Percentiles rank a stretch among this genome's conserved stretches.
Evolutionary conservation across 345 rosid species (phyloP).

Genomic region (Microthlaspi erraticum): DNA sequence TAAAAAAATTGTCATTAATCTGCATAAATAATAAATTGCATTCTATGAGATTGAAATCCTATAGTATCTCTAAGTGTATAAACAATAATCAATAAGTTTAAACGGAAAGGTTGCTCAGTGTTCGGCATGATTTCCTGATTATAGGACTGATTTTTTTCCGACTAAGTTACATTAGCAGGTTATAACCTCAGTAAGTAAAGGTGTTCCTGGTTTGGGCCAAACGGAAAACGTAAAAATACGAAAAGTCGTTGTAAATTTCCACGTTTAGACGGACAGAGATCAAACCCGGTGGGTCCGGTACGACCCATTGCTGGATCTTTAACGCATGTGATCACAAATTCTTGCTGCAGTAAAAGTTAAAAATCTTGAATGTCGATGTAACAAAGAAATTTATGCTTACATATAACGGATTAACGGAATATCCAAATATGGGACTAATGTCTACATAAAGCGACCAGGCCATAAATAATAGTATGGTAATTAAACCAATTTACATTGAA

Average conservation of each 20-base stretch:
- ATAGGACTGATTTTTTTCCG: too few species aligned
- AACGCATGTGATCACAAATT: conserved; percentile 23
- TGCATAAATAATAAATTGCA: too few species aligned
- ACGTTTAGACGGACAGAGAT: conserved; percentile 29
- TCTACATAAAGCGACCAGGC: too few species aligned
- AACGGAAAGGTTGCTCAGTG: too few species aligned
- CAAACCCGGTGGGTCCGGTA: conserved; percentile 39
- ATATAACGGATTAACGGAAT: conserved; percentile 4
- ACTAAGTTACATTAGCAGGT: too few species aligned
- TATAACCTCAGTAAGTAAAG: background rate
- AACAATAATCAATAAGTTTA: too few species aligned
- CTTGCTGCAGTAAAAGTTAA: background rate
- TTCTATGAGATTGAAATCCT: too few species aligned
- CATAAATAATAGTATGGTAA: too few species aligned
- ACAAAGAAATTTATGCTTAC: background rate
- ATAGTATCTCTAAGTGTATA: too few species aligned
- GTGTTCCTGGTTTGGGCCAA: background rate
- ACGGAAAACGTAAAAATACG: conserved; percentile 4
- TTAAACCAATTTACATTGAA: background rate
- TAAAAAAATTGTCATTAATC: too few species aligned
- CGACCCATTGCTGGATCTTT: conserved; percentile 18
- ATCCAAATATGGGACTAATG: background rate
- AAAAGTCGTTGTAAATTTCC: conserved; percentile 30
- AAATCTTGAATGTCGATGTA: background rate
- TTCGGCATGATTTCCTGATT: too few species aligned